Evolutionary conservation across 768 basidiomycete genomes (phyloP).

Genomic region (Podaxis mareebaensis): DNA sequence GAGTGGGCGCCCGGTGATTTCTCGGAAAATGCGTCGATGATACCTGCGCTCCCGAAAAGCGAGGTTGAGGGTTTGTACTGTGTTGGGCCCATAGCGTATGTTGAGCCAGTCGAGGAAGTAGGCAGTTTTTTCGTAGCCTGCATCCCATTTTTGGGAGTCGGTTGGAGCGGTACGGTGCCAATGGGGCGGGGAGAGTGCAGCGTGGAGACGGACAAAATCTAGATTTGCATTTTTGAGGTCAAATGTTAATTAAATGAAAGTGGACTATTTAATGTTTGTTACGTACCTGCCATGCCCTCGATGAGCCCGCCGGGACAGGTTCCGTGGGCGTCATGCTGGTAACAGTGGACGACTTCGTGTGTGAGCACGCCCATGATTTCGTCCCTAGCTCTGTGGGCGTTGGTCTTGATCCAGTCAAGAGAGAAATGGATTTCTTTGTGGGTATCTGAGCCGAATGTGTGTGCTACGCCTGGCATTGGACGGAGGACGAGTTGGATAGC

Average conservation of each 20-base stretch:
- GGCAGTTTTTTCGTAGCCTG: slow-evolving; percentile 72
- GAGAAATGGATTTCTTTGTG: slow-evolving; percentile 79
- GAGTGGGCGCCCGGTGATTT: slow-evolving; percentile 52
- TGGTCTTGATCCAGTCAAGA: slow-evolving; percentile 57
- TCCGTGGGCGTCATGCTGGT: slow-evolving; percentile 63
- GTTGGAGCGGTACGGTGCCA: slow-evolving; percentile 49
- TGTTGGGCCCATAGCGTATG: slow-evolving; percentile 49
- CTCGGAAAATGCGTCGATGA: slow-evolving; percentile 50
- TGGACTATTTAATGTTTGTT: not conserved
- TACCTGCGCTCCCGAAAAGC: slow-evolving; percentile 51
- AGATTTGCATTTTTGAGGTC: not conserved
- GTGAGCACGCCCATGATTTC: slow-evolving; percentile 73
- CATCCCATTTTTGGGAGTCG: slow-evolving; percentile 61
- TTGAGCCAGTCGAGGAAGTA: slow-evolving; percentile 77
- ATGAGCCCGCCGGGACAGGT: slow-evolving; percentile 70
- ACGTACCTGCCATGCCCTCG: slow-evolving; percentile 76
- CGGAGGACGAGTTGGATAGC: slow-evolving; percentile 60
- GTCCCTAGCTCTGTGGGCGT: slow-evolving; percentile 41
- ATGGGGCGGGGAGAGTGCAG: slow-evolving; percentile 64
- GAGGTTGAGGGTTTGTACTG: slow-evolving; percentile 59
- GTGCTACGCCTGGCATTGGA: slow-evolving; percentile 69
- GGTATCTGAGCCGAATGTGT: slow-evolving; percentile 53
- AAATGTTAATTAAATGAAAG: not conserved
- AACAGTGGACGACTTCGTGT: slow-evolving; percentile 82
- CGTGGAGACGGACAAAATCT: slow-evolving; percentile 74